Base-by-base conservation (phyloP, 208 protist genomes). In the Leishmania guyanensis region DNA sequence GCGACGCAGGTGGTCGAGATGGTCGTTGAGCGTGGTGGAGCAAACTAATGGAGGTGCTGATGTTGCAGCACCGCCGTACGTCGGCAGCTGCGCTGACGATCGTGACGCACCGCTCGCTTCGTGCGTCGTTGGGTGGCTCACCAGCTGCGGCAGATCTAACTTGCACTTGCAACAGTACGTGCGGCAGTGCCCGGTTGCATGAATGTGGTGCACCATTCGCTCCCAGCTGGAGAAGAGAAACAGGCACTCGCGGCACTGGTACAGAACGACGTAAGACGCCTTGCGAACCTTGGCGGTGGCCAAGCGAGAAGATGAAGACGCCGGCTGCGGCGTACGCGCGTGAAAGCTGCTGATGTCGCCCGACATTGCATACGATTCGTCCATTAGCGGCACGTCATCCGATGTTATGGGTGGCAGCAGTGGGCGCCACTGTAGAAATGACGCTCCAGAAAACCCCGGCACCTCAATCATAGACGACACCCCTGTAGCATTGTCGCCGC, bases 171-270 rank as follows among this genome's bases (percentile, higher is more conserved):
- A 79, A 53, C 89, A 91, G 82, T 84, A 92, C 16, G 83, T 84
- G 26, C 75, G 73, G 69, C 90, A 88, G 83, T 93, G 90, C 0
- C 82, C 71, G 10, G 84, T 92, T 2, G 22, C 50, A 4, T 78
- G 74, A 14, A 92, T 84, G 83, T 96, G 91, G 9, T 78, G n/a
- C 50, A 87, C 75, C 64, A 94, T 85, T 14, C 71, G 10, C 39
- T 83, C 81, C 91, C 91, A 94, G 2, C 62, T 82, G 8, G 80
- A 75, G 82, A 96, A 94, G 46, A 96, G 68, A 33, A 87, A 81
- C 12, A 86, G 65, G 62, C 93, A 96, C 65, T 90, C 79, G 5
- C 75, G 85, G 83, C 93, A 96, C 77, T 96, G 93, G 79, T 94
- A 95, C 6, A 92, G 62, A 36, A 96, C 84, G 9, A 84, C 73